phyloP scores from a whole-genome alignment of 1,139 yeast genomes.

The Geotrichum klebahnii region DNA sequence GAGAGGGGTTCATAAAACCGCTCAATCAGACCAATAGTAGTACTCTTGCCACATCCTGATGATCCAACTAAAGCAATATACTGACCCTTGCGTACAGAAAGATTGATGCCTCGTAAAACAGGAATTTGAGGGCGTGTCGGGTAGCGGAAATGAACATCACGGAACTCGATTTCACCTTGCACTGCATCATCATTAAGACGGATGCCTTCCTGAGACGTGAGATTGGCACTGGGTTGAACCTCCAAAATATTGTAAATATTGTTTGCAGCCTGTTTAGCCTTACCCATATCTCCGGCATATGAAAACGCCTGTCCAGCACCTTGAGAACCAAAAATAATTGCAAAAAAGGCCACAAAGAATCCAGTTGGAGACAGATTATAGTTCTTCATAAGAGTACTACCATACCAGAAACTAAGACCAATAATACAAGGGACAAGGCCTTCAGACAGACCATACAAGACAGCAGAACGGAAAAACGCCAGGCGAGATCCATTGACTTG shows the following conservation, averaged over 20 bases:
- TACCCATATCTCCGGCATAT: constrained; percentile 72
- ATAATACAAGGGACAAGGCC: constrained; percentile 41
- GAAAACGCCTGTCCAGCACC: constrained; percentile 81
- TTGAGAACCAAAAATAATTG: constrained; percentile 77
- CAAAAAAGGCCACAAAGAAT: constrained; percentile 39
- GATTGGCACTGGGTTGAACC: constrained; percentile 56
- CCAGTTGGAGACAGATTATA: constrained; percentile 28
- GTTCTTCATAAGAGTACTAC: constrained; percentile 36
- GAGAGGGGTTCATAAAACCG: constrained; percentile 71
- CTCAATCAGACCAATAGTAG: constrained; percentile 76
- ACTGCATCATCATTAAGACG: constrained; percentile 36
- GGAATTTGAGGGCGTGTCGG: constrained; percentile 76
- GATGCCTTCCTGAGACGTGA: constrained; percentile 51
- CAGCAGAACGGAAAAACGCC: constrained; percentile 33
- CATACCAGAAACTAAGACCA: constrained; percentile 44
- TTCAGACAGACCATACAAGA: constrained; percentile 38
- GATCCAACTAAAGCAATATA: constrained; percentile 93
- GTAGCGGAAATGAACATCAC: constrained; percentile 65
- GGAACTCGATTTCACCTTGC: constrained; percentile 58
- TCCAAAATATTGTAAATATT: constrained; percentile 72
- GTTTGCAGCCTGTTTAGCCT: constrained; percentile 58
- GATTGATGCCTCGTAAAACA: constrained; percentile 64
- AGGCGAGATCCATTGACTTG: constrained; percentile 35
- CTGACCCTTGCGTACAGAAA: constrained; percentile 71
- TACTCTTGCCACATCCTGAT: constrained; percentile 91